These are phyloP conservation scores for Polytolypa hystricis DNA, from an alignment of 2,329 filamentous ascomycete species.

Conservation along the genomic window DNA sequence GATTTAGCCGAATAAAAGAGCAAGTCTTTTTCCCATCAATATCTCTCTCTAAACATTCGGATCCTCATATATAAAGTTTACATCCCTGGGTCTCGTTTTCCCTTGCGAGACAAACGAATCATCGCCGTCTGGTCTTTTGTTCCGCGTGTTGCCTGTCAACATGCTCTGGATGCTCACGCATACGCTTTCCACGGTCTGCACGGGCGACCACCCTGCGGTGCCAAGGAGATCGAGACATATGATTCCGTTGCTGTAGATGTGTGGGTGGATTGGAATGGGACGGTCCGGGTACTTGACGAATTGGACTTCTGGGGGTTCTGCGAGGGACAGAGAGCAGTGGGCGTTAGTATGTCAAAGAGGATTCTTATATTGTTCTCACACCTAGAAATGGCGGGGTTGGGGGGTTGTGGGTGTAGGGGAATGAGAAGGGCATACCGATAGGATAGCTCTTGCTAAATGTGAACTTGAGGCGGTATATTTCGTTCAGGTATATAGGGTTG, in stretches of 20 bases:
- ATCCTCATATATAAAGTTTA: constrained; percentile 90
- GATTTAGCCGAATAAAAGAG: too few relatives aligned
- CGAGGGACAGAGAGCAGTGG: constrained; percentile 1
- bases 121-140: constrained; percentile 82
- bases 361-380: background rate
- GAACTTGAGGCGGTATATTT: constrained; percentile 79
- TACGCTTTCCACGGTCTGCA: constrained; percentile 92
- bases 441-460: constrained; percentile 75
- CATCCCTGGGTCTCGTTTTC: constrained; percentile 68
- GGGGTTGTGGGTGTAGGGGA: constrained; percentile 10
- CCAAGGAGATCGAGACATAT: constrained; percentile 94
- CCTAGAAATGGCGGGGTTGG: background rate
- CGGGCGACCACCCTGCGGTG: constrained; percentile 81
- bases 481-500: constrained; percentile 74
- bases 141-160: constrained; percentile 87
- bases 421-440: constrained; percentile 55
- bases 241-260: constrained; percentile 97
- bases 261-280: constrained; percentile 82
- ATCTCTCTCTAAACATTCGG: constrained; percentile 46
- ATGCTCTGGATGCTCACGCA: constrained; percentile 98
- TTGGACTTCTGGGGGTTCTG: constrained; percentile 89
- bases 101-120: constrained; percentile 79
- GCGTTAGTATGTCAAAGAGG: background rate
- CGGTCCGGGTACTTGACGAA: constrained; percentile 56
- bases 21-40: too few relatives aligned